Evolutionary conservation across 495 filamentous ascomycete genomes (phyloP).

Genomic region (Aspergillus steynii): DNA sequence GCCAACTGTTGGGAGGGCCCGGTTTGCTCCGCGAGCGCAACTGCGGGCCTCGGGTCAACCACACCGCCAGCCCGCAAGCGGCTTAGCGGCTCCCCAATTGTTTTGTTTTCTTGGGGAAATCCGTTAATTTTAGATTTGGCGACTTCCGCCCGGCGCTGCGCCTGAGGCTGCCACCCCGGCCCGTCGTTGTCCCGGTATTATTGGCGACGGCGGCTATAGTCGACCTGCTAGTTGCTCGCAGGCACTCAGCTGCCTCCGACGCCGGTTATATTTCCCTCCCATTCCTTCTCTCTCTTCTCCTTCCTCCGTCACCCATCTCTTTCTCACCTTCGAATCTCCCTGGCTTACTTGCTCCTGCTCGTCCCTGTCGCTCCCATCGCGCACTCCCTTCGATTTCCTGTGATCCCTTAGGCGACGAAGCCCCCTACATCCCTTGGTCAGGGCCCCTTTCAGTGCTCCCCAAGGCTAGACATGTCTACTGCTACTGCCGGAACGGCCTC

Average conservation of each 20-base stretch:
- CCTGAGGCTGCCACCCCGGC: too few relatives aligned
- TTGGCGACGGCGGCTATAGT: too few relatives aligned
- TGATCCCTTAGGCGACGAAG: slow-evolving; percentile 65
- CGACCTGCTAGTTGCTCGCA: too few relatives aligned
- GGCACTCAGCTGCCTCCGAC: too few relatives aligned
- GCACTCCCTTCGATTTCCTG: slow-evolving; percentile 21
- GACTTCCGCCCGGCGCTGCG: too few relatives aligned
- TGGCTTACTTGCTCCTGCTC: neutral
- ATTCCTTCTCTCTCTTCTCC: slow-evolving; percentile 12
- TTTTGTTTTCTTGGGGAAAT: neutral
- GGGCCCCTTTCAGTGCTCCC: slow-evolving; percentile 65
- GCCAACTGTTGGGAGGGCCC: slow-evolving; percentile 16
- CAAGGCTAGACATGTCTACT: slow-evolving; percentile 48
- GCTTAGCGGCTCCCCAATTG: slow-evolving; percentile 14
- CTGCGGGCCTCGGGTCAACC: slow-evolving; percentile 19
- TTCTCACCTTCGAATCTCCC: neutral
- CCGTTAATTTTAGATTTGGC: too few relatives aligned
- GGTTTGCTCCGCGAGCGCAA: slow-evolving; percentile 24
- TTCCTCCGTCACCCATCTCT: slow-evolving; percentile 6
- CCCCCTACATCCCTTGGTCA: slow-evolving; percentile 89
- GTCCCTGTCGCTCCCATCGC: slow-evolving; percentile 13
- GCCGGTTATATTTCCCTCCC: slow-evolving; percentile 16
- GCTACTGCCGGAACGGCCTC: slow-evolving; percentile 53
- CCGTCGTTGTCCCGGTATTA: too few relatives aligned
- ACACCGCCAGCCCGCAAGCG: slow-evolving; percentile 18